Evolutionary conservation across 208 protist species (phyloP), one percentile per base, ranked within the genome.

Genomic region (Trypanosoma mega): DNA sequence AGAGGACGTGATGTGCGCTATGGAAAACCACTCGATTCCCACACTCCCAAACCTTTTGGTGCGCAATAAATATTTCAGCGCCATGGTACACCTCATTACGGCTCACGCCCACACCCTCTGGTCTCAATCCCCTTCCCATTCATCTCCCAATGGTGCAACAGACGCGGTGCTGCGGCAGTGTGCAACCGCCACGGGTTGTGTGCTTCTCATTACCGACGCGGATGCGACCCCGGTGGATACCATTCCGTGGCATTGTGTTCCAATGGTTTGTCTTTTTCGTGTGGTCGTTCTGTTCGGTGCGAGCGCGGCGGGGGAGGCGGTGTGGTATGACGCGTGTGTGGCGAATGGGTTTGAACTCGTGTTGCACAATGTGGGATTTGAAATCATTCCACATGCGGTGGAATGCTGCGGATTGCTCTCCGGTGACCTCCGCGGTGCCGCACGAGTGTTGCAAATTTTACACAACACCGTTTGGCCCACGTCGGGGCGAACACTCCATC

Each of bases 391-490:
- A 33, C 37, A 18, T 26, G 66, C 30, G 23, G 55, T 48, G 8
- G 61, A 53, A 20, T 44, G 23, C 0, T 44, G 56, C 16, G 79
- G 79, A 7, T 41, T 90, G 41, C 77, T 86, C 11, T 62, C 62
- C 8, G 74, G 63, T 2, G 66, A 77, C 18, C 58, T 85, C 23
- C 1, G 14, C 8, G 83, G 83, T 0, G 71, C 72, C 0, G 65
- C 72, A 41, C 68, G 83, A 8, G 52, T 90, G 0, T 67, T 72
- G 18, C 76, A 87, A 41, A 52, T 90, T 21, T 54, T 90, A 14
- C 71, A 76, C 54, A 87, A 82, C 55, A 82, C 78, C 3, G 41
- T 85, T 23, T 90, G 83, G 83, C 77, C 83, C 0, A 49, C 57
- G 11, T 8, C 2, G 2, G 55, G 67, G 47, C 72, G 73, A 24